Percentiles rank a stretch among this genome's conserved stretches.
phyloP scores from a whole-genome alignment of 139 green algal genomes.

The Nannochloris sp. region DNA sequence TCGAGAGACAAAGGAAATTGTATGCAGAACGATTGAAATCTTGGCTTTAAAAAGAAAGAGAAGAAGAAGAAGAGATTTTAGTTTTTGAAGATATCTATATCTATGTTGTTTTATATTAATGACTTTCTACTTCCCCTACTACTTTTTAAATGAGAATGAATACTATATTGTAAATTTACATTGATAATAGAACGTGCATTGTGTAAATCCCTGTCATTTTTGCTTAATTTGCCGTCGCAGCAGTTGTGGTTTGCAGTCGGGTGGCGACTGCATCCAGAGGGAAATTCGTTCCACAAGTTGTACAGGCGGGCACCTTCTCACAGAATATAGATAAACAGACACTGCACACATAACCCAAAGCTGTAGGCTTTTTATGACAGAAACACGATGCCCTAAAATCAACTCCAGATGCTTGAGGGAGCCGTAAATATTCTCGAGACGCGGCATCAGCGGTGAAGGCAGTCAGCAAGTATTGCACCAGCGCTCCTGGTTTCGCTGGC shows the following conservation, averaged over 20 bases:
- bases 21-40: slow-evolving; percentile 37
- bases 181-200: no score
- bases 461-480: slow-evolving; percentile 28
- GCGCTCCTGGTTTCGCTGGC: slow-evolving; percentile 6
- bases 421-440: slow-evolving; percentile 30
- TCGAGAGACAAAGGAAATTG: slow-evolving; percentile 73
- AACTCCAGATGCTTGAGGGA: slow-evolving; percentile 24
- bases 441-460: slow-evolving; percentile 26
- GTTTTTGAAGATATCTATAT: neutral
- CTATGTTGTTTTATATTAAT: neutral
- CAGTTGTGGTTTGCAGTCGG: no score
- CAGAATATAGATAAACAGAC: slow-evolving; percentile 79
- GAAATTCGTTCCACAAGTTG: slow-evolving; percentile 54
- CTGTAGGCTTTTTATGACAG: slow-evolving; percentile 53
- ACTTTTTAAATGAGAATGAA: neutral
- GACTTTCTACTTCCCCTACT: neutral
- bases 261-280: no score
- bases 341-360: slow-evolving; percentile 64
- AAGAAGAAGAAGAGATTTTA: neutral
- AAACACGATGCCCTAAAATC: slow-evolving; percentile 70
- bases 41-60: slow-evolving; percentile 1
- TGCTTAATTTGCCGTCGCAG: no score
- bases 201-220: no score
- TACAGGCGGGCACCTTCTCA: slow-evolving; percentile 34
- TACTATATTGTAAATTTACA: no score